Percentiles rank a stretch among this genome's conserved stretches.
Conservation (phyloP, 371 early-diverging fungal species). For the Capniomyces stellatus region DNA sequence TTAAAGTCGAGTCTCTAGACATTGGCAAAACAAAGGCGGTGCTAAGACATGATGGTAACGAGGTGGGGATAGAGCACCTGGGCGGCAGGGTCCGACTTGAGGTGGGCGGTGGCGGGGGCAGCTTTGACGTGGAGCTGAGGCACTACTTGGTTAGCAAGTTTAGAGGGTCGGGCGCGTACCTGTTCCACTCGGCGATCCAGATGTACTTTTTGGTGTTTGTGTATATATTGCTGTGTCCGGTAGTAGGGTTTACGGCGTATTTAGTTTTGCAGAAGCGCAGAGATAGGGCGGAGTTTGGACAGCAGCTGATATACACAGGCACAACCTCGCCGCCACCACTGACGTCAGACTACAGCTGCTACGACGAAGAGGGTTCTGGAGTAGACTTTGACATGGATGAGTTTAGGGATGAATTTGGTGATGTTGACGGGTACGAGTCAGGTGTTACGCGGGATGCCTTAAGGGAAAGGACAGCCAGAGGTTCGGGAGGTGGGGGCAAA, state of each 20-base stretch:
- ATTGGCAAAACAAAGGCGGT: no score
- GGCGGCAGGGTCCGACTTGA: not conserved
- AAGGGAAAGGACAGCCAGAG: no score
- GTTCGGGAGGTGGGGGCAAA: not conserved
- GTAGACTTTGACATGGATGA: not conserved
- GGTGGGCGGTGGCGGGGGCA: not conserved
- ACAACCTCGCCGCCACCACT: no score
- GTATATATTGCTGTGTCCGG: constrained; percentile 7
- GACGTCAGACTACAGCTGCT: not conserved
- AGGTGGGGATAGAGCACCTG: no score
- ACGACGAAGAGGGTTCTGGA: not conserved
- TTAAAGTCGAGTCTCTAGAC: not conserved
- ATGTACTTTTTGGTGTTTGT: constrained; percentile 18
- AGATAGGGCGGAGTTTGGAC: not conserved
- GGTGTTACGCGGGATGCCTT: no score
- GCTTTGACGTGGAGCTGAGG: constrained; percentile 6
- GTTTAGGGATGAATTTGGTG: no score
- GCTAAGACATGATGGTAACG: no score
- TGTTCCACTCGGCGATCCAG: constrained; percentile 22
- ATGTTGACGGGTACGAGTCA: no score
- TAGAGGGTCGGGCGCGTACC: constrained; percentile 22
- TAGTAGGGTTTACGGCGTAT: constrained; percentile 6
- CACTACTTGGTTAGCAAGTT: constrained; percentile 17
- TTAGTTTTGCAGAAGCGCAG: not conserved
- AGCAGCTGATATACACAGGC: not conserved